phyloP scores from a whole-genome alignment of 192 early-diverging fungal genomes.

The Anaeromyces robustus region DNA sequence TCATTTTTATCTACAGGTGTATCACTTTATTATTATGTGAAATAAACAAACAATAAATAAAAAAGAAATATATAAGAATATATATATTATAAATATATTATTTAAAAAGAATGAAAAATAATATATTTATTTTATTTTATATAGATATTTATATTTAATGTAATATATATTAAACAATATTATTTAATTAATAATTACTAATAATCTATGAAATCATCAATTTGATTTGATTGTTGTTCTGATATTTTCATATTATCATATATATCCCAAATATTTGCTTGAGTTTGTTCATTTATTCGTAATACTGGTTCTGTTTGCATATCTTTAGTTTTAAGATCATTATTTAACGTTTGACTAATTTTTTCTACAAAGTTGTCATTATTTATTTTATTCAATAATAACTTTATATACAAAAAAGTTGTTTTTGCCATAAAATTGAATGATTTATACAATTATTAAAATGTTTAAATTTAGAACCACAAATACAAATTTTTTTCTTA shows the following conservation, averaged over 20 bases:
- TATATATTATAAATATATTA: too few relatives aligned
- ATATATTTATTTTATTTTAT: too few relatives aligned
- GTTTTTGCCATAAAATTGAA: too few relatives aligned
- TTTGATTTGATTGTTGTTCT: neutral
- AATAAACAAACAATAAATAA: too few relatives aligned
- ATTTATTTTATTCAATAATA: slow-evolving; percentile 16
- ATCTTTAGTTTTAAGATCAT: slow-evolving; percentile 29
- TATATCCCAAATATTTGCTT: neutral
- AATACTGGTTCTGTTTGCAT: slow-evolving; percentile 19
- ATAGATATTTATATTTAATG: too few relatives aligned
- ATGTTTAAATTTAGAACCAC: too few relatives aligned
- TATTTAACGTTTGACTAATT: slow-evolving; percentile 33
- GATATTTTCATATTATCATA: neutral
- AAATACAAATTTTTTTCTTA: too few relatives aligned
- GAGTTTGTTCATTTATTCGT: neutral
- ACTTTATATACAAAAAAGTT: slow-evolving; percentile 12
- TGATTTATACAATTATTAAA: too few relatives aligned
- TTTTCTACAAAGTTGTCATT: slow-evolving; percentile 35
- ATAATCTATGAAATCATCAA: neutral
- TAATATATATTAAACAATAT: too few relatives aligned
- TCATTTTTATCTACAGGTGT: neutral
- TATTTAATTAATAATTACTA: neutral
- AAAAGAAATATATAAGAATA: neutral
- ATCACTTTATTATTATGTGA: neutral
- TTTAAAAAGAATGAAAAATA: too few relatives aligned